Evolutionary conservation across 2,329 filamentous ascomycete genomes (phyloP), one percentile per base, ranked within the genome.

Genomic region (Calonectria pseudoreteaudii): DNA sequence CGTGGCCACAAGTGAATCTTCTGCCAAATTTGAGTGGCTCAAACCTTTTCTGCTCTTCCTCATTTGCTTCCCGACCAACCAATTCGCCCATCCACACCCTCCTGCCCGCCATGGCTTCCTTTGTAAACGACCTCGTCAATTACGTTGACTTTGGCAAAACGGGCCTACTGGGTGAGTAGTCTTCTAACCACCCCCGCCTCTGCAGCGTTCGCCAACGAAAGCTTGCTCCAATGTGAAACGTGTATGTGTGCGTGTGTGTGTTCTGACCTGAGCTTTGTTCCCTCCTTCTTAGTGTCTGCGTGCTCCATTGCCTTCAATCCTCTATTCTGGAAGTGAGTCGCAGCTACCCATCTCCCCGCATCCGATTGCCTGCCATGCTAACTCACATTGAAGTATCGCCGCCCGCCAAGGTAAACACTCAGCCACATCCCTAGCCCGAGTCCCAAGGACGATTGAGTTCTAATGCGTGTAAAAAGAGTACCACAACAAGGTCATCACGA

Each of bases 321-420:
- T 28, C 93, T 97, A n/a, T 98, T 98, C 86, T 99, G 97, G 97
- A 99, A 99, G 96, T 98, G 90, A 89, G 94, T 90, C 68, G 13
- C 44, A 74, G 66, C 74, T 76, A 56, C 49, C 53, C 49, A 44
- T 52, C 62, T 28, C 23, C 58, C 50, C 66, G 26, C 56, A 62
- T 20, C 23, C n/a, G 56, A 52, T 66, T 53, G 60, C 44, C 20
- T 41, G 9, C 58, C 49, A 28, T 70, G 76, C 86, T 88, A 81
- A 88, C 74, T 70, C 58, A 69, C 30, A 56, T 67, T 76, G 38
- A 79, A 97, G 95, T 85, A 94, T 95, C 81, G 92, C 95, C 79
- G 95, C 95, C 75, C 93, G 95, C 81, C 91, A 93, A 92, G 94
- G 94, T 95, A 78, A 64, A 86, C 80, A 70, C 6, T 38, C 18